These are phyloP conservation scores for Coemansia sp. DNA, from an alignment of 192 early-diverging fungal genomes.

Conservation along the genomic window DNA sequence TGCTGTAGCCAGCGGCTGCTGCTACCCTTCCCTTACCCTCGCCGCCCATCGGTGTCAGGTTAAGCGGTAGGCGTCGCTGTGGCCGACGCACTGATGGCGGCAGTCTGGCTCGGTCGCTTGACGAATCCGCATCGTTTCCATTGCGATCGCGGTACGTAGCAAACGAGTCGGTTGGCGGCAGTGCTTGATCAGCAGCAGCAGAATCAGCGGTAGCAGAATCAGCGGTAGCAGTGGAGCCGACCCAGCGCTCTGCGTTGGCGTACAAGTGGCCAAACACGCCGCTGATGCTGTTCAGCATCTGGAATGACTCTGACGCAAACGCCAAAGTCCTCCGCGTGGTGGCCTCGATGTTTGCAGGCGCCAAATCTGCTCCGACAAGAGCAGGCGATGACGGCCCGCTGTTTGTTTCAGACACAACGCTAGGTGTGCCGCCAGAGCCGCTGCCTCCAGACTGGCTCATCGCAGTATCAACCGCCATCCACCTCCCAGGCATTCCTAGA, in stretches of 20 bases:
- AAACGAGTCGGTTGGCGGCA: background rate
- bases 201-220: background rate
- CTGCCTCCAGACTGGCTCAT: background rate
- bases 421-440: conserved; percentile 20
- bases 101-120: background rate
- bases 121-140: background rate
- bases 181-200: background rate
- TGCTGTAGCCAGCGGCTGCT: background rate
- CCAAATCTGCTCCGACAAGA: background rate
- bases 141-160: conserved; percentile 3
- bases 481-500: conserved; percentile 76
- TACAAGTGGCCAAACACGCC: conserved; percentile 37
- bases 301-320: conserved; percentile 53
- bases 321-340: conserved; percentile 37
- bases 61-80: background rate
- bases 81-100: background rate
- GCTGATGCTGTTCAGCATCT: conserved; percentile 44
- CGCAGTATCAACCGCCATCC: conserved; percentile 42
- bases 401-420: conserved; percentile 19
- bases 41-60: background rate
- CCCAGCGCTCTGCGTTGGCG: conserved; percentile 47
- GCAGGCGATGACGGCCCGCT: background rate
- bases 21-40: background rate
- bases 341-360: conserved; percentile 39
- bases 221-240: conserved; percentile 5